Base-by-base conservation (phyloP, 768 basidiomycete genomes). In the Stropharia rugosoannulata region DNA sequence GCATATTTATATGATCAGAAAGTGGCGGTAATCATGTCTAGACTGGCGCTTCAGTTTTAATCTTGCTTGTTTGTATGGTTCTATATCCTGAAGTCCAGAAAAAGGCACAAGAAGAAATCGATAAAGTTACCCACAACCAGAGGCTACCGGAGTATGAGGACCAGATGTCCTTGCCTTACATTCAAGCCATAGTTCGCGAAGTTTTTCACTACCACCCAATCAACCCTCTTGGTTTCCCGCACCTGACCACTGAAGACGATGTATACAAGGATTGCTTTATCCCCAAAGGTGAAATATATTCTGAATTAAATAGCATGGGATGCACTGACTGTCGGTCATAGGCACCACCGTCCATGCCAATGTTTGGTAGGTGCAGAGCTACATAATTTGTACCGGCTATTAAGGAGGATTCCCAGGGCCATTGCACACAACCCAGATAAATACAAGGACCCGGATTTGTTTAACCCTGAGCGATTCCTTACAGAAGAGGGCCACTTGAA, bases 21-120 rank as follows among this genome's bases (percentile, higher is more conserved):
- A 32, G 25, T n/a, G 19, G 10, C 18, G 13, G 16, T 19, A 19
- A 22, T 22, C 6, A 19, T 9, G 27, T 22, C 12, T 45, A 57
- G 59, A 57, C 55, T 22, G 37, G 48, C 13, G 36, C 54, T n/a
- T 41, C 57, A 4, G 40, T 59, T 12, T 27, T 22, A 12, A 49
- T 38, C 11, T 63, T 73, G 57, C 49, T 74, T 25, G 57, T 70
- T 13, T 64, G 65, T 5, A 66, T 73, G 68, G 44, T 65, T 2
- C 47, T 59, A 11, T 54, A 67, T 57, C 72, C 72, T 0, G 65
- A 72, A 0, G 62, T 63, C 0, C 70, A 71, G 55, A 60, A 41
- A 38, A 69, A 66, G 40, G 72, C 68, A 6, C 73, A 71, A 52
- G 55, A 53, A 6, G 73, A 73, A 51, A 59, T 74, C 15, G 70